phyloP scores from a whole-genome alignment of 2,329 filamentous ascomycete species.

The Talaromyces sp. region DNA sequence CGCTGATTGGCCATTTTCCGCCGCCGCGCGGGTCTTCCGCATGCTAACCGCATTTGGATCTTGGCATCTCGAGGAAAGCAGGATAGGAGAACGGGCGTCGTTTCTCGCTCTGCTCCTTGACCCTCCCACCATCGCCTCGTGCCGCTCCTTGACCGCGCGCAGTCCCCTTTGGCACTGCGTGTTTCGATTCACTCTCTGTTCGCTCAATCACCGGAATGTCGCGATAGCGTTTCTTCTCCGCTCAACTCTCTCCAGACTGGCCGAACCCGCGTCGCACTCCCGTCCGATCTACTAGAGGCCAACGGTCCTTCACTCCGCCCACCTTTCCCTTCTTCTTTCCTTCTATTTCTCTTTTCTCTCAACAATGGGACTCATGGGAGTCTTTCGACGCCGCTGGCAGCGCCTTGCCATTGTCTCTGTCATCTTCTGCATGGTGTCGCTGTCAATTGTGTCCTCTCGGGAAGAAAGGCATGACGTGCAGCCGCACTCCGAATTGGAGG shows the following conservation, averaged over 20 bases:
- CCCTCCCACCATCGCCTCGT: neutral
- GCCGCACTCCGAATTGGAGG: conserved; percentile 1
- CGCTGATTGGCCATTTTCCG: neutral
- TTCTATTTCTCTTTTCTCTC: neutral
- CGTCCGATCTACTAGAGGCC: neutral
- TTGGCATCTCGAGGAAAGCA: neutral
- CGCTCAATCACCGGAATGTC: neutral
- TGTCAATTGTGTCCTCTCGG: conserved; percentile 7
- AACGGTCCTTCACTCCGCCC: neutral
- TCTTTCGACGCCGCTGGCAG: conserved; percentile 13
- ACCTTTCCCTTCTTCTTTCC: neutral
- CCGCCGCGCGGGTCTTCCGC: neutral
- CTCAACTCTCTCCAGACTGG: neutral
- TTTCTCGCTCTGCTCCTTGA: neutral
- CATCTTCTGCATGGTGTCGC: conserved; percentile 4
- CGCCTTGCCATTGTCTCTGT: conserved; percentile 11
- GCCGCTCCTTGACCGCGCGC: neutral
- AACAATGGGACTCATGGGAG: conserved; percentile 4
- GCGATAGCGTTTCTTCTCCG: neutral
- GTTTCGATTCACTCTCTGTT: neutral
- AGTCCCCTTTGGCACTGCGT: neutral
- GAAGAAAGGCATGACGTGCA: neutral
- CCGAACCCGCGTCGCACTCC: neutral
- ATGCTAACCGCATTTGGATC: neutral
- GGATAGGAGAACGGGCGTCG: neutral